A percentile compares a stretch with the other conserved stretches of the same genome.
Conservation (phyloP, 345 rosid species). For the Gossypium rotundifolium region DNA sequence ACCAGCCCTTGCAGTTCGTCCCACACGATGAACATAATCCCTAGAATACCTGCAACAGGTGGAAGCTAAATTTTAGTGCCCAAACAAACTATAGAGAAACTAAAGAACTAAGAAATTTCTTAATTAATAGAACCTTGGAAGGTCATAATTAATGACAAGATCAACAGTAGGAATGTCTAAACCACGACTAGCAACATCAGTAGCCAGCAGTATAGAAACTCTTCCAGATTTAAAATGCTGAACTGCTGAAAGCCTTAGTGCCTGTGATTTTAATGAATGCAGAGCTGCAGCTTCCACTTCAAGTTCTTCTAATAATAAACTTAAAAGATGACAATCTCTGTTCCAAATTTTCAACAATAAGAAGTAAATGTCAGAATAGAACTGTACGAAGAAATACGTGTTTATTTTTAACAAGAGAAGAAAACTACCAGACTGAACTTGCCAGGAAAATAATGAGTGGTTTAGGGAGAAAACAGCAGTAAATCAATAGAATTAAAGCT, state of each 20-base stretch:
- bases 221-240: constrained; percentile 84
- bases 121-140: constrained; percentile 58
- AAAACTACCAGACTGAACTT: neutral
- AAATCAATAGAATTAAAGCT: neutral
- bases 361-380: neutral
- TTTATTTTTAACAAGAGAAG: neutral
- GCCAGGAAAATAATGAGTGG: neutral
- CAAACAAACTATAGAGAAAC: neutral
- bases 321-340: constrained; percentile 74
- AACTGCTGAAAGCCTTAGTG: constrained; percentile 66
- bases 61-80: constrained; percentile 6
- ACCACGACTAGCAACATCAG: constrained; percentile 97
- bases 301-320: constrained; percentile 81
- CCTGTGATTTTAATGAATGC: constrained; percentile 80
- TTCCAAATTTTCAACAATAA: constrained; percentile 17
- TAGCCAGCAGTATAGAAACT: constrained; percentile 67
- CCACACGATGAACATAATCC: constrained; percentile 96
- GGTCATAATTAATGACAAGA: constrained; percentile 85
- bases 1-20: constrained; percentile 99
- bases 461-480: neutral
- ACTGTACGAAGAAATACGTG: neutral
- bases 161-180: constrained; percentile 97
- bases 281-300: constrained; percentile 66
- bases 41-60: constrained; percentile 54
- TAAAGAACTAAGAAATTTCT: neutral